Conservation (phyloP, 164 flowering plant genomes). For the Magnolia officinalis region DNA sequence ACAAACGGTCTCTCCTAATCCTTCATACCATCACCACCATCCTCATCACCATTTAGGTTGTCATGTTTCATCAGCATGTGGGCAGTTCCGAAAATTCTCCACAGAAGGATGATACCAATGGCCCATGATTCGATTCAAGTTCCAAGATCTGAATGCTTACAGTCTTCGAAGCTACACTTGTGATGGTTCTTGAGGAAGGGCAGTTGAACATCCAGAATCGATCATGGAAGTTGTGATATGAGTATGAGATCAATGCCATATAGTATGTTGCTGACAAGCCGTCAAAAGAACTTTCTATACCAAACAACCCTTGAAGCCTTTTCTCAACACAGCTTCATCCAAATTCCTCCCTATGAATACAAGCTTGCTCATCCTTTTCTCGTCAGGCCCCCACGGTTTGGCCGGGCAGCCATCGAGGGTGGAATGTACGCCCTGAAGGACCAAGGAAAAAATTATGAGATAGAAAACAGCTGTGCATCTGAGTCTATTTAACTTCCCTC, state of each 20-base stretch:
- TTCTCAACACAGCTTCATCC: constrained; percentile 74
- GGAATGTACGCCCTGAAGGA: constrained; percentile 81
- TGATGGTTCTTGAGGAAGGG: background rate
- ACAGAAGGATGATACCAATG: too few species aligned
- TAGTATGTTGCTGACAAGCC: background rate
- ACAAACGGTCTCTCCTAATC: too few species aligned
- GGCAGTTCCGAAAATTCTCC: too few species aligned
- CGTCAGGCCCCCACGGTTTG: constrained; percentile 73
- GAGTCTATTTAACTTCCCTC: too few species aligned
- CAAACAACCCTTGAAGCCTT: constrained; percentile 93
- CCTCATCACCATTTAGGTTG: too few species aligned
- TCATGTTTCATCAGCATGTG: too few species aligned
- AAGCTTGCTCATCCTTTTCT: constrained; percentile 77
- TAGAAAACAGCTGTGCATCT: background rate
- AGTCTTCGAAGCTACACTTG: background rate
- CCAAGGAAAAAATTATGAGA: background rate
- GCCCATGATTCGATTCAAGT: too few species aligned
- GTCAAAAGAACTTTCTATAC: constrained; percentile 21
- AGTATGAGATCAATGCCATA: background rate
- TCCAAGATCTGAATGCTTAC: background rate
- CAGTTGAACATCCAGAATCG: background rate
- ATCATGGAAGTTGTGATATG: background rate
- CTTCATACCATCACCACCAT: too few species aligned
- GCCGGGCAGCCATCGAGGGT: constrained; percentile 71
- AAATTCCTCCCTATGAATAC: constrained; percentile 91